Evolutionary conservation across 805 yeast species (phyloP), one percentile per base, ranked within the genome.

Genomic region (Saturnispora ahearnii): DNA sequence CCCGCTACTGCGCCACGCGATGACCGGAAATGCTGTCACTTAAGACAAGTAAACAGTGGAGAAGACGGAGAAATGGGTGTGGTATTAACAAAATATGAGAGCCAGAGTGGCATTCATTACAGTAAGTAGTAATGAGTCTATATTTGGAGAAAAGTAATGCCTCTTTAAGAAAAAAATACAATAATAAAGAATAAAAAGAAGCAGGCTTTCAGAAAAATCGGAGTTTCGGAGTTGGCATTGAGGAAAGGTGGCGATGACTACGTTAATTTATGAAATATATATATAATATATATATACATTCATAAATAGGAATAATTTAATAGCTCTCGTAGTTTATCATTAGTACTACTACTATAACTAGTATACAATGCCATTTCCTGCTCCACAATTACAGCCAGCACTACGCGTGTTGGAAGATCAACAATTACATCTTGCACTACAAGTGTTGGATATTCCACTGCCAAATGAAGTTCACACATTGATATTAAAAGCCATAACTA

Each of bases 221-320:
- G 45, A 31, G 37, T 15, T 43, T 43, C 45, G 45, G 45, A 43
- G 45, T 43, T 31, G 45, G 36, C 28, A 24, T 32, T 43, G 12
- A 8, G 11, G 11, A 13, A 26, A 26, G 29, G 29, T 43, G 45
- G 45, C 26, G 42, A 22, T 40, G 40, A 43, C 34, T 43, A 38
- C 3, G 18, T 30, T 26, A 42, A 29, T 41, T 41, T 26, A 8
- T 11, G 7, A 41, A n/a, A 12, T 29, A 10, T 41, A n/a, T 13
- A 28, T 12, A 21, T 29, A 28, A 26, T 5, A 26, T 26, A 26
- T 26, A 26, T 26, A 26, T 26, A 26, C 9, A 26, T 26, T 6
- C 9, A 26, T 26, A 26, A 8, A 26, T 5, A 26, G 3, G 9
- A 18, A 18, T 18, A 18, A 18, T 18, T 18, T 18, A 18, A 18